phyloP scores from a whole-genome alignment of 768 basidiomycete species.

The Hydnomerulius pinastri region DNA sequence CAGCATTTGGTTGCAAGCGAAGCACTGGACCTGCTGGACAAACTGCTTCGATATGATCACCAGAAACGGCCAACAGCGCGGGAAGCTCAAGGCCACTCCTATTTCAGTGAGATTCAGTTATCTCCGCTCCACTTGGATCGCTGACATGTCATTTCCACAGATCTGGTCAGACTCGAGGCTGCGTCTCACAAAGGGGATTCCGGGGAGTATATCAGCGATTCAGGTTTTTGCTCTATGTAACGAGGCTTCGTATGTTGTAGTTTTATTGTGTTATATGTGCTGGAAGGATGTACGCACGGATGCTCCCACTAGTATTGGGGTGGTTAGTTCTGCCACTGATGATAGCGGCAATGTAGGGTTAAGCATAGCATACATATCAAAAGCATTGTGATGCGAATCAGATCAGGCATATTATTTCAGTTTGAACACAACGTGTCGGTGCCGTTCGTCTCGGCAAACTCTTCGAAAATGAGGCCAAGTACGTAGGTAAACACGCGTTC shows the following conservation, averaged over 20 bases:
- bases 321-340: conserved; percentile 8
- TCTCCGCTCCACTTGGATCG: conserved; percentile 14
- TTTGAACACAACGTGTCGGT: conserved; percentile 29
- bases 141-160: conserved; percentile 34
- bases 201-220: conserved; percentile 47
- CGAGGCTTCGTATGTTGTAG: neutral
- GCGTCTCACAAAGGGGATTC: conserved; percentile 41
- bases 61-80: conserved; percentile 65
- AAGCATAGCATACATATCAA: conserved; percentile 11
- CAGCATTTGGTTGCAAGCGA: conserved; percentile 60
- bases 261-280: neutral
- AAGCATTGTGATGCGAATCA: conserved; percentile 8
- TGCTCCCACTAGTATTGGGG: conserved; percentile 9
- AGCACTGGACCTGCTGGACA: conserved; percentile 67
- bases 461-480: conserved; percentile 30
- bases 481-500: conserved; percentile 26
- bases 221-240: conserved; percentile 48
- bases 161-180: conserved; percentile 51
- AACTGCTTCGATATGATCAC: conserved; percentile 69
- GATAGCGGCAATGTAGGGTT: conserved; percentile 18
- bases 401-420: conserved; percentile 8
- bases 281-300: conserved; percentile 5
- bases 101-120: conserved; percentile 51
- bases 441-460: conserved; percentile 11
- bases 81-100: conserved; percentile 67